Evolutionary conservation across 1,139 yeast genomes (phyloP), one percentile per base, ranked within the genome.

Genomic region (Ogataea hybrid): DNA sequence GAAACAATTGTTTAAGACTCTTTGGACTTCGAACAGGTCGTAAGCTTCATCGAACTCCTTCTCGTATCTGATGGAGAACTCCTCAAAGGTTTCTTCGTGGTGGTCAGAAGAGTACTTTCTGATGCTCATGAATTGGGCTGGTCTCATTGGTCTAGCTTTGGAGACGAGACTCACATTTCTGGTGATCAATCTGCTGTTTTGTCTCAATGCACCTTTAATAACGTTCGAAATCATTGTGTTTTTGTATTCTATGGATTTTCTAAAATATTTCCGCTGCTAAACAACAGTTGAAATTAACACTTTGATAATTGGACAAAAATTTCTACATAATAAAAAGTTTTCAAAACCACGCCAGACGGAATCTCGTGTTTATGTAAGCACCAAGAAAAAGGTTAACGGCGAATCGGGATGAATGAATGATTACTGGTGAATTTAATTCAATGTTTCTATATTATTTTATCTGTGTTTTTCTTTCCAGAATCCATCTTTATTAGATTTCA

Each of bases 11-110:
- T 94, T 92, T 66, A 94, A 79, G 53, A 84, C 86, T 68, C 92
- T 73, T 70, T 67, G 97, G 49, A 92, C 97, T 75, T 92, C 99
- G 61, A 92, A 92, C 59, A 92, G 78, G 69, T 92, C 99, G 71
- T 92, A 92, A 42, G 98, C 98, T 66, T 87, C 94, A 59, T 92
- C 97, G 62, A 92, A 92, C 67, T 92, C 97, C 73, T 88, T 86
- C 74, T 88, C 96, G 73, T 85, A 92, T 79, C 87, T 79, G 47
- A 81, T 79, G 49, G 96, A 88, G 76, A 89, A 89, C 71, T 90
- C 97, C 70, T 89, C 97, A 57, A 87, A 89, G 47, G 95, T 81
- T 73, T 90, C 97, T 65, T 86, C 95, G 57, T 79, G 84, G 63
- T 81, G 87, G 47, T 70, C 75, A 22, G 23, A 32, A 47, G 95